Percentiles rank a stretch among this genome's conserved stretches.
phyloP scores from a whole-genome alignment of 176 grass and related monocot species.

The Hyparrhenia diplandra region DNA sequence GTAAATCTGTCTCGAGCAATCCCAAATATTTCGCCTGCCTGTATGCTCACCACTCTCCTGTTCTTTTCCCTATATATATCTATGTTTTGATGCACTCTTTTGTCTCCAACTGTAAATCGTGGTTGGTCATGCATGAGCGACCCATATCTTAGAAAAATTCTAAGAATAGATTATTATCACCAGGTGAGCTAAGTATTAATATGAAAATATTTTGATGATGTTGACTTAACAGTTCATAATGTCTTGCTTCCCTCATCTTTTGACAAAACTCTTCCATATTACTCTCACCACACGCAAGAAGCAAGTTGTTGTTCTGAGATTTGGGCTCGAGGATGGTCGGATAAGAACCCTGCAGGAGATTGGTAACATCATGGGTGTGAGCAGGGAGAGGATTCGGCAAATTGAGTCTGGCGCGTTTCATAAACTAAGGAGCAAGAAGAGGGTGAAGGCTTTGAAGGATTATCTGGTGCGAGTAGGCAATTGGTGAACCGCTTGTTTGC shows the following conservation, averaged over 20 bases:
- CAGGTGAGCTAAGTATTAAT: neutral
- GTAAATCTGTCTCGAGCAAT: slow-evolving; percentile 68
- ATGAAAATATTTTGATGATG: neutral
- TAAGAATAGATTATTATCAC: neutral
- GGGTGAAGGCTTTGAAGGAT: slow-evolving; percentile 41
- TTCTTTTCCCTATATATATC: neutral
- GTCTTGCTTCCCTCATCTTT: neutral
- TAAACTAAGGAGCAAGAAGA: slow-evolving; percentile 66
- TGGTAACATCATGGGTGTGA: slow-evolving; percentile 69
- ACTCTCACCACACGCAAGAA: slow-evolving; percentile 50
- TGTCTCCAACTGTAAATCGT: neutral
- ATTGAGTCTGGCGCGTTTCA: slow-evolving; percentile 64
- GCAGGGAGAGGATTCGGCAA: slow-evolving; percentile 86
- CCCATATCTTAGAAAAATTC: neutral
- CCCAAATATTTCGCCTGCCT: slow-evolving; percentile 78
- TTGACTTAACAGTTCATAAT: neutral
- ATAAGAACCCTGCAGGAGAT: slow-evolving; percentile 90
- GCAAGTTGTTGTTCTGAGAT: slow-evolving; percentile 65
- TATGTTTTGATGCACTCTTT: neutral
- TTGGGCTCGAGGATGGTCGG: slow-evolving; percentile 65
- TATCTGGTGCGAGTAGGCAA: slow-evolving; percentile 49
- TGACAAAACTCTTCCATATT: slow-evolving; percentile 1
- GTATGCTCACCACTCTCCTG: slow-evolving; percentile 35
- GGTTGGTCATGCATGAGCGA: neutral
- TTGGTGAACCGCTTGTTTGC: slow-evolving; percentile 36